Conservation (phyloP, 768 basidiomycete genomes). For the Daedaleopsis nitida region DNA sequence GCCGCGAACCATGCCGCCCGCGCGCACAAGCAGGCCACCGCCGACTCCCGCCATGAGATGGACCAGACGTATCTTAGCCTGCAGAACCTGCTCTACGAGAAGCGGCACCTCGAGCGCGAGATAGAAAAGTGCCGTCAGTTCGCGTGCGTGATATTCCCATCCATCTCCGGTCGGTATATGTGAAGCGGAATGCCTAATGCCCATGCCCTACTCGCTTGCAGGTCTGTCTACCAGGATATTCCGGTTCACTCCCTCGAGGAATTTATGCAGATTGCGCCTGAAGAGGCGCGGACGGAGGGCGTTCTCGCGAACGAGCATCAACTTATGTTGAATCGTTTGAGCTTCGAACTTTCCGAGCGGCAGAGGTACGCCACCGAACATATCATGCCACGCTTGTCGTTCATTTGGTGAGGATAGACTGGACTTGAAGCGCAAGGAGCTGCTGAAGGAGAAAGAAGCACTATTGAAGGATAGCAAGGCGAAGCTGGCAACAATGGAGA, state of each 20-base stretch:
- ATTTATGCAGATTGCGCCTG: conserved; percentile 69
- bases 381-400: conserved; percentile 10
- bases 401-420: conserved; percentile 48
- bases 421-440: conserved; percentile 69
- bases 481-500: conserved; percentile 74
- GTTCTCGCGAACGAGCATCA: conserved; percentile 74
- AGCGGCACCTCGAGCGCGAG: conserved; percentile 86
- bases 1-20: conserved; percentile 72
- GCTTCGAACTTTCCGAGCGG: conserved; percentile 86
- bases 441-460: conserved; percentile 71
- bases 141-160: conserved; percentile 56
- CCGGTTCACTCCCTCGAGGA: conserved; percentile 72
- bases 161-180: not conserved
- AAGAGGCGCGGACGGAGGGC: conserved; percentile 60
- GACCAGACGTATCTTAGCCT: conserved; percentile 85
- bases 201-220: conserved; percentile 29
- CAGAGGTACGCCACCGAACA: conserved; percentile 61
- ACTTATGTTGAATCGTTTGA: conserved; percentile 84
- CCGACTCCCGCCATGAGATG: conserved; percentile 83
- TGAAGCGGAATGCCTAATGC: not conserved
- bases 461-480: conserved; percentile 78
- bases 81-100: conserved; percentile 88
- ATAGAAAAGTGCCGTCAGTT: conserved; percentile 93
- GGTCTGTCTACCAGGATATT: conserved; percentile 88
- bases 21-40: conserved; percentile 68